Base-by-base conservation (phyloP, 768 basidiomycete genomes). In the Fomitopsis pulvina region DNA sequence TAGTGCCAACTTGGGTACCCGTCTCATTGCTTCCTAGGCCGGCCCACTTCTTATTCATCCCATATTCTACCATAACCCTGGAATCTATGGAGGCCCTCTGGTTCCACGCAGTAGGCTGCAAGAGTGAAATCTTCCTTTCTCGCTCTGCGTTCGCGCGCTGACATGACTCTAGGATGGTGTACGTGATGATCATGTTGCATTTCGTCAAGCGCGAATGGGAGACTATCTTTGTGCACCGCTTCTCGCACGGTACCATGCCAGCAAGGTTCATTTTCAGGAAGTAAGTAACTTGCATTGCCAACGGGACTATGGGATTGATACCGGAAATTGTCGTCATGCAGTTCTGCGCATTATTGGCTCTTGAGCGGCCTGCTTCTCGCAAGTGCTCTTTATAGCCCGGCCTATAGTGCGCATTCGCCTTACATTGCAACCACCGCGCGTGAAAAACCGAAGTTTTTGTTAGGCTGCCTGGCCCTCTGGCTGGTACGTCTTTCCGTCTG, bases 241-340 rank as follows among this genome's bases (percentile, higher is more conserved):
- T 97, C 76, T 97, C 93, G 26, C 81, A 92, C 68, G 87, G 83
- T 1, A 96, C 95, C 0, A 95, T 98, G 88, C 96, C 95, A 1
- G 67, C 85, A 51, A 60, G 62, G 52, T 89, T 92, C 63, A 78
- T 98, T 29, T 84, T 95, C 73, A 87, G 85, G 66, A 99, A 99
- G 95, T 96, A 48, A 25, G 78, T 57, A 7, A n/a, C 25, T 22
- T 4, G 2, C 30, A 9, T 5, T 1, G n/a, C 18, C 41, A n/a
- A 2, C n/a, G n/a, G n/a, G n/a, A n/a, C n/a, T n/a, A n/a, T n/a
- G n/a, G 22, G n/a, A 14, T 21, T 55, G n/a, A 43, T 28, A 2
- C 18, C 10, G n/a, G 21, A 21, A 4, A 50, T 22, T 57, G 48
- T 52, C 44, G 25, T 49, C 40, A 45, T 29, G 34, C 26, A 98